Evolutionary conservation across 2,329 filamentous ascomycete genomes (phyloP), one percentile per base, ranked within the genome.

Genomic region (Mycosphaerella sp.): DNA sequence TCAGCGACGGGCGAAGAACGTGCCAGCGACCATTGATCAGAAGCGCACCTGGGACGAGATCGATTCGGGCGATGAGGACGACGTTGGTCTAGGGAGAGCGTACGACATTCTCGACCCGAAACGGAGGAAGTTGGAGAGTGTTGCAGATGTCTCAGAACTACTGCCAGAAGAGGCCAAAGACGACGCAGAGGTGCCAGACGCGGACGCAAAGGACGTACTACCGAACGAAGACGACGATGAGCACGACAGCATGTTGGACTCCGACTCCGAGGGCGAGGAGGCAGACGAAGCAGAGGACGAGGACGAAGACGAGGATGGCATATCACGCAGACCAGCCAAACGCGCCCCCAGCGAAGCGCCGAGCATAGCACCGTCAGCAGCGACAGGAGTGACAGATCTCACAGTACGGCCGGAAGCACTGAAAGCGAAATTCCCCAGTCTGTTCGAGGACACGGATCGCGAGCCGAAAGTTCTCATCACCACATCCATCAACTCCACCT

Each of bases 391-490:
- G 14, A 83, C 81, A 10, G 82, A 83, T 61, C 71, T 84, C 23
- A 78, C 78, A 58, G 73, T 83, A 9, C 80, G 80, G 0, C 81
- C 82, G 2, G 81, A 84, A 63, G 78, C 78, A 17, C 74, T 85
- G 21, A 76, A 79, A 40, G 74, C 79, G 42, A 82, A 81, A 68
- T 85, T 84, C 65, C 82, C 80, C 3, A 71, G 74, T 6, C 74
- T 84, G 23, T 85, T 83, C 72, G 62, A 81, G 31, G 77, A 49
- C 54, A 44, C 45, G 79, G 44, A 46, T 76, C 53, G 72, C 73
- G 55, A 73, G 32, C 91, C 93, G 48, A 95, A 96, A 73, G 84
- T 97, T 59, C 83, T 98, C 39, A 81, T 98, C 67, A 98, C 93
- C 0, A 97, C 93, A 6, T 87, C 84, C 10, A 78, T 96, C 65